Base-by-base conservation (phyloP, 805 yeast species). In the Starmerella cellae region DNA sequence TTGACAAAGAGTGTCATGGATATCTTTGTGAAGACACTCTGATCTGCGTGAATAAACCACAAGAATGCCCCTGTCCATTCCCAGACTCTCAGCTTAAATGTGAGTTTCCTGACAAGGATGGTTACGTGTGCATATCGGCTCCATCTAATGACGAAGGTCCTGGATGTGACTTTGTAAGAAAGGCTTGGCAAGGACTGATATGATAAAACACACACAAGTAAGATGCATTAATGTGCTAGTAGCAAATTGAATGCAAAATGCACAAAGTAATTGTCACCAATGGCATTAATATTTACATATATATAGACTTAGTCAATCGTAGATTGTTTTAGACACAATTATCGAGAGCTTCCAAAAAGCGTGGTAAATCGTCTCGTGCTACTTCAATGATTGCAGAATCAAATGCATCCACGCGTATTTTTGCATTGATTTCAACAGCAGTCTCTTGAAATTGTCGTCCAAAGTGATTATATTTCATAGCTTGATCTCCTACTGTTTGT, bases 311-410 rank as follows among this genome's bases (percentile, higher is more conserved):
- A n/a, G n/a, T n/a, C n/a, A n/a, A n/a, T n/a, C n/a, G n/a, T n/a
- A n/a, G n/a, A n/a, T n/a, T n/a, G n/a, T n/a, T n/a, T n/a, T n/a
- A 13, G 28, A 24, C 28, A n/a, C 35, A 40, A 2, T 38, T 11
- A 30, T 94, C 82, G 47, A 88, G 64, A 45, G 75, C 74, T 58
- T 91, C 97, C 47, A 91, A 62, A 56, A 91, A 91, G 38, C 94
- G 82, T 4, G 84, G 68, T 48, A 91, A 65, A 58, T 91, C 98
- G 38, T 87, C 95, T 55, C 77, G 79, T 46, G 83, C 65, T 34
- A 91, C 77, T 62, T 91, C 96, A 35, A 91, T 84, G 19, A 91
- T 82, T 3, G 96, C 77, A 49, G 94, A 82, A 58, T 91, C 97
- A 62, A 91, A 91, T 55, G 94, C 84, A 59, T 91, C 97, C 48